Base-by-base conservation (phyloP, 305 asterid species). In the Rubia peregrina region DNA sequence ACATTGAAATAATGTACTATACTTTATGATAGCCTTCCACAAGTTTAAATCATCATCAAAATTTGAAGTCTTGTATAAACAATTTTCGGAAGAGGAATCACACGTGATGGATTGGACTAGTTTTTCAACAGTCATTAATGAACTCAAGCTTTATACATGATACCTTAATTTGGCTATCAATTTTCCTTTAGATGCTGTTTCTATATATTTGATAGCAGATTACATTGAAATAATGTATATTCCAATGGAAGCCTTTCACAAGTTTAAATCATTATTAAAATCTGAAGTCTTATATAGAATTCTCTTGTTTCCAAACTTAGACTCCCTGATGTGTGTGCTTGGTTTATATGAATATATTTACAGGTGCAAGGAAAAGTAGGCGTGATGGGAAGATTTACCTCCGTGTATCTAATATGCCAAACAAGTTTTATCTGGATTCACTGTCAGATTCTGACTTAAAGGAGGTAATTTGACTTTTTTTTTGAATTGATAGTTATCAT, bases 341-440 rank as follows among this genome's bases (percentile, higher is more conserved):
- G 55, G 24, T 24, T 66, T 40, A 21, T 14, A n/a, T 66, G 14
- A 33, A 53, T 75, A 63, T 66, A n/a, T 65, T 78, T 48, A 69
- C 83, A 90, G 97, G 95, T 55, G 75, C 85, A 9, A 80, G 73
- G 79, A 55, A 62, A 71, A 69, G 42, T 80, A 16, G 83, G 33
- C 41, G 12, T 3, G 73, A 24, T 9, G 9, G 57, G 0, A 65
- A 67, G 41, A 42, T 62, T 26, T 21, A 66, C 21, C 74, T 78
- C 42, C 68, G n/a, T 19, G 73, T 57, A 48, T 67, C 76, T 17
- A 71, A 51, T 17, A 17, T 74, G 61, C 75, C 75, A n/a, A 60
- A 55, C 9, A 76, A 71, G 55, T 71, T 78, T 44, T 30, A 21
- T 66, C 43, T 74, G 6, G 46, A 44, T 56, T 41, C 64, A 67